Conservation (phyloP, 73 alveolate species). For the Paraurostyla sp. region DNA sequence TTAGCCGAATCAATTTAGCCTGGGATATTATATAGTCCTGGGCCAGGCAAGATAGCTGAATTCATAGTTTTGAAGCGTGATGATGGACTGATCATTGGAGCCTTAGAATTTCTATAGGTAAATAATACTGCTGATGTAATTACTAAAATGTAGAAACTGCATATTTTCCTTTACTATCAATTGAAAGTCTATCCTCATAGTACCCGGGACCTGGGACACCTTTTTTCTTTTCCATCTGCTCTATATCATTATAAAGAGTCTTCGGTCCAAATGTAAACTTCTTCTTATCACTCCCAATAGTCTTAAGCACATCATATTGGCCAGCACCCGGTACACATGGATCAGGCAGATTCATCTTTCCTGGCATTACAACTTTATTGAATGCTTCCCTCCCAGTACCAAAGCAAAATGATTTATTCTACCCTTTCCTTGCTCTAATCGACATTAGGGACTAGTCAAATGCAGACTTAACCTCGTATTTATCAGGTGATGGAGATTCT, state of each 20-base stretch:
- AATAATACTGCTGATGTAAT: not conserved
- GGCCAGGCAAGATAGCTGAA: slow-evolving; percentile 5
- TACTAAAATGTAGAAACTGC: slow-evolving; percentile 13
- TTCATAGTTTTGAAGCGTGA: slow-evolving; percentile 4
- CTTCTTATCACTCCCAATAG: slow-evolving; percentile 1
- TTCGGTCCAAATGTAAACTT: slow-evolving; percentile 26
- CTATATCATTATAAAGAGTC: not conserved
- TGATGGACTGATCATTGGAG: slow-evolving; percentile 29
- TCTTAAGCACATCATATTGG: not conserved
- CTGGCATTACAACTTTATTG: slow-evolving; percentile 46
- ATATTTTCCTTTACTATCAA: slow-evolving; percentile 26
- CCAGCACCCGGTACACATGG: slow-evolving; percentile 55
- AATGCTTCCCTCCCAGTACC: slow-evolving; percentile 66
- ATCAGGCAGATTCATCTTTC: not conserved
- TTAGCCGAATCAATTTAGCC: not conserved
- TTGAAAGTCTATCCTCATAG: not conserved
- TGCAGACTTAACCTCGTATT: not conserved
- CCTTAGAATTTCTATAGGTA: slow-evolving; percentile 37
- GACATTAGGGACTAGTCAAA: not conserved
- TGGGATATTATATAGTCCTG: slow-evolving; percentile 19
- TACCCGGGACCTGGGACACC: slow-evolving; percentile 61
- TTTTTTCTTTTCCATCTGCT: slow-evolving; percentile 7
- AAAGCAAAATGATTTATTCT: slow-evolving; percentile 35
- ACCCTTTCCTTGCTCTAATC: not conserved
- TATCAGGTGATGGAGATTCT: slow-evolving; percentile 53